Evolutionary conservation across 805 yeast genomes (phyloP), one percentile per base, ranked within the genome.

Genomic region (Cyberlindnera samutprakarnensis): DNA sequence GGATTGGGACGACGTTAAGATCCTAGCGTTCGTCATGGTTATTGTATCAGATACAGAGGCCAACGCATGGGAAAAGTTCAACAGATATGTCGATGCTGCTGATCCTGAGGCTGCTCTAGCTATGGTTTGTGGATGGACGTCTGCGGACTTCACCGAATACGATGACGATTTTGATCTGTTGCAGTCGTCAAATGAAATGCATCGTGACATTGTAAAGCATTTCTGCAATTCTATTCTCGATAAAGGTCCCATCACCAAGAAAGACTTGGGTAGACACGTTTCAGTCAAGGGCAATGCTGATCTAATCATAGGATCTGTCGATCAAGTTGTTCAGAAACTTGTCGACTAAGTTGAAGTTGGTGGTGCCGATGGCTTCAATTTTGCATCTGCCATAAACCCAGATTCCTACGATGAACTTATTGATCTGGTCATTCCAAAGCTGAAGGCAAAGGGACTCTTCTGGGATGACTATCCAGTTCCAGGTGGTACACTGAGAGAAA

Each of bases 61-160:
- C 31, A 65, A 59, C 33, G 72, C 72, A 4, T 51, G 42, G 28
- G 54, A 41, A 7, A 65, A 66, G 36, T 60, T 47, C 37, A 44
- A 53, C 20, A 56, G 54, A 4, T 59, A 40, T 31, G 46, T 48
- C 28, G 33, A 37, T 8, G 50, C 54, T 32, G 61, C 60, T 3
- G 64, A 61, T 38, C 45, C 53, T 7, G 70, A 64, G 36, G 70
- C 68, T n/a, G 68, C 68, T 1, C 57, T 61, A 28, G 67, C 67
- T 0, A 46, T 66, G 30, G 55, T 66, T 41, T 58, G 68, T 18
- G 72, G 71, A 3, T 64, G 70, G 68, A 60, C 64, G 11, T 67
- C 66, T 6, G 49, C 60, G 25, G 70, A 66, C 31, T 54, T 61
- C 32, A 55, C 60, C 19, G 44, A 51, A 17, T 64, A 53, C 42